Conservation (phyloP, 2,329 filamentous ascomycete genomes). For the Xenosphaeropsis pyriputrescens region DNA sequence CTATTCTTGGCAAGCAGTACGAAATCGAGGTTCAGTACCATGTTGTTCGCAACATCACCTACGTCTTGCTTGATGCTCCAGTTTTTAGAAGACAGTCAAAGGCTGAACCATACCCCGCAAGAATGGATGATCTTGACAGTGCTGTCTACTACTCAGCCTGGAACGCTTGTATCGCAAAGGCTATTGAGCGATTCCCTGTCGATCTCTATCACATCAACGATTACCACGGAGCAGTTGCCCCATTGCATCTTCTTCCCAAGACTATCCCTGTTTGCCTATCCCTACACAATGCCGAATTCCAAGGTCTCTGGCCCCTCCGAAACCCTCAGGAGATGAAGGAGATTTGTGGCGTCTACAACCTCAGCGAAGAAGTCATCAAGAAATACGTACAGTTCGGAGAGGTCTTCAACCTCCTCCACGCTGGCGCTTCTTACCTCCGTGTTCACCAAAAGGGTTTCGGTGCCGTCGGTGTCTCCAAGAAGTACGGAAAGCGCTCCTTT, state of each 20-base stretch:
- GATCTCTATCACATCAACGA: slow-evolving; percentile 53
- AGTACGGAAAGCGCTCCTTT: slow-evolving; percentile 50
- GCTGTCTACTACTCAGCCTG: slow-evolving; percentile 57
- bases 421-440: slow-evolving; percentile 53
- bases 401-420: slow-evolving; percentile 50
- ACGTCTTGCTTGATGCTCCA: slow-evolving; percentile 41
- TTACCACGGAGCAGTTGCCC: slow-evolving; percentile 46
- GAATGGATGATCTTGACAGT: slow-evolving; percentile 55
- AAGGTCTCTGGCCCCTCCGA: slow-evolving; percentile 52
- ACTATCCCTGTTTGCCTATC: slow-evolving; percentile 47
- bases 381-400: slow-evolving; percentile 53
- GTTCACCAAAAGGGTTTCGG: slow-evolving; percentile 50
- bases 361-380: slow-evolving; percentile 36
- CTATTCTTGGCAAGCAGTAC: slow-evolving; percentile 43
- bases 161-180: slow-evolving; percentile 54
- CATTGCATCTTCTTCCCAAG: slow-evolving; percentile 43
- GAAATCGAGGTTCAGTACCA: slow-evolving; percentile 51
- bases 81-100: slow-evolving; percentile 51
- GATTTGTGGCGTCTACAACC: slow-evolving; percentile 48
- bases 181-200: slow-evolving; percentile 46
- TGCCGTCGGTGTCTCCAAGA: slow-evolving; percentile 51
- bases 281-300: slow-evolving; percentile 54
- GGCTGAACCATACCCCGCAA: slow-evolving; percentile 47
- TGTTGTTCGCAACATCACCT: slow-evolving; percentile 48
- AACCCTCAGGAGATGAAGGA: slow-evolving; percentile 43